phyloP scores from a whole-genome alignment of 495 filamentous ascomycete species.

The Penicillium paradoxum region DNA sequence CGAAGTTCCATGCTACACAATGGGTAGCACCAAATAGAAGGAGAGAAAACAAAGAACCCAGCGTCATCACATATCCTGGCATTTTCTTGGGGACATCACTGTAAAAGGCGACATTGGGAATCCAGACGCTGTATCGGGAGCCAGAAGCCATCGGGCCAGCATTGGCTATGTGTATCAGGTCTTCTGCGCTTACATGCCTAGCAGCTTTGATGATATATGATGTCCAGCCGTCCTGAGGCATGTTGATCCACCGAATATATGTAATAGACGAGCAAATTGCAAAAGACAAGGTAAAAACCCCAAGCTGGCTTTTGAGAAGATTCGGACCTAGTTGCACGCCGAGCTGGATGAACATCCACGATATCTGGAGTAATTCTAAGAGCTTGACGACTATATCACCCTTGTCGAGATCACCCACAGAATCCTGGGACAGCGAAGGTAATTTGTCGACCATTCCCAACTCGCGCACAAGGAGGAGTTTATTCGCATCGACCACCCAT shows the following conservation, averaged over 20 bases:
- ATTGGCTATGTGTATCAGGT: neutral
- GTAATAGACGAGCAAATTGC: neutral
- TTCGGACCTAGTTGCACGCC: neutral
- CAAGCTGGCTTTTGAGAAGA: neutral
- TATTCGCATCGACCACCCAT: neutral
- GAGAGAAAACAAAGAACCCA: neutral
- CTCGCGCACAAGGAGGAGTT: constrained; percentile 3
- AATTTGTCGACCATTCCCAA: neutral
- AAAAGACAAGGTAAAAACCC: neutral
- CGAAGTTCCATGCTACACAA: constrained; percentile 1
- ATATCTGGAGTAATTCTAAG: neutral
- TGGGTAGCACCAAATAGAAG: neutral
- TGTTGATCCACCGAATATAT: neutral
- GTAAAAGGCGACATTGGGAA: neutral
- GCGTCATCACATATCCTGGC: neutral
- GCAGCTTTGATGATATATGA: neutral
- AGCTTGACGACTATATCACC: neutral
- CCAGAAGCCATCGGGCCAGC: neutral
- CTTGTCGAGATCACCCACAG: neutral
- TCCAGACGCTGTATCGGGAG: neutral
- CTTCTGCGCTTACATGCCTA: neutral
- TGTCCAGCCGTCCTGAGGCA: neutral
- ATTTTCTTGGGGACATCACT: neutral
- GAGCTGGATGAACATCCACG: neutral
- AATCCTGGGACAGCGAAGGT: neutral